These are phyloP conservation scores for Stellera chamaejasme DNA, from an alignment of 345 rosid species.

Conservation along the genomic window DNA sequence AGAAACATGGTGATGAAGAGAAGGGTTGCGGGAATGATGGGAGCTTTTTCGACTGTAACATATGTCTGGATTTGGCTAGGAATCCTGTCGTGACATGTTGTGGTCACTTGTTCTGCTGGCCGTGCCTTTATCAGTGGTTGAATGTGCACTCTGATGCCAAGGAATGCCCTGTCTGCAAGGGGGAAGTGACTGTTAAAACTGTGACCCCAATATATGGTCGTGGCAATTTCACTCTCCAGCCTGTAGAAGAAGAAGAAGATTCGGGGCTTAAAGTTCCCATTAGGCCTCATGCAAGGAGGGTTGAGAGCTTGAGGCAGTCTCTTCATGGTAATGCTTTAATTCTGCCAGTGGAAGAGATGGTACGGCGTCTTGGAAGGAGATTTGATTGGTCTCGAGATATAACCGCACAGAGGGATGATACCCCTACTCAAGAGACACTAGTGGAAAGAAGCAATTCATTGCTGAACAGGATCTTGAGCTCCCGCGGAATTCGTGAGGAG, in stretches of 20 bases:
- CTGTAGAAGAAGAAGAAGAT: slow-evolving; percentile 29
- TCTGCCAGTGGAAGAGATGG: slow-evolving; percentile 71
- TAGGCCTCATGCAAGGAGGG: slow-evolving; percentile 46
- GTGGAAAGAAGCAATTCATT: slow-evolving; percentile 39
- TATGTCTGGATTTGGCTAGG: slow-evolving; percentile 43
- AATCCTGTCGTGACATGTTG: slow-evolving; percentile 58
- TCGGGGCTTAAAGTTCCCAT: slow-evolving; percentile 33
- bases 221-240: slow-evolving; percentile 17
- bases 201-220: slow-evolving; percentile 55
- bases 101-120: slow-evolving; percentile 75
- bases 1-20: slow-evolving; percentile 46
- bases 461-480: slow-evolving; percentile 53
- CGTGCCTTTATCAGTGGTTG: slow-evolving; percentile 47
- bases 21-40: slow-evolving; percentile 37
- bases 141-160: slow-evolving; percentile 28
- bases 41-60: slow-evolving; percentile 40
- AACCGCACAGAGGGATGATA: slow-evolving; percentile 33
- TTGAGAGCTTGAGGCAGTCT: slow-evolving; percentile 46
- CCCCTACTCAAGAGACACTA: slow-evolving; percentile 32
- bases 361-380: slow-evolving; percentile 63
- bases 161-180: slow-evolving; percentile 43
- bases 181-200: slow-evolving; percentile 34
- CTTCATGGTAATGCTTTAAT: slow-evolving; percentile 48
- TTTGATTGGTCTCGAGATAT: slow-evolving; percentile 47
- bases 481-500: slow-evolving; percentile 67